Conservation (phyloP, 2,329 filamentous ascomycete genomes). For the Coniochaeta sp. region DNA sequence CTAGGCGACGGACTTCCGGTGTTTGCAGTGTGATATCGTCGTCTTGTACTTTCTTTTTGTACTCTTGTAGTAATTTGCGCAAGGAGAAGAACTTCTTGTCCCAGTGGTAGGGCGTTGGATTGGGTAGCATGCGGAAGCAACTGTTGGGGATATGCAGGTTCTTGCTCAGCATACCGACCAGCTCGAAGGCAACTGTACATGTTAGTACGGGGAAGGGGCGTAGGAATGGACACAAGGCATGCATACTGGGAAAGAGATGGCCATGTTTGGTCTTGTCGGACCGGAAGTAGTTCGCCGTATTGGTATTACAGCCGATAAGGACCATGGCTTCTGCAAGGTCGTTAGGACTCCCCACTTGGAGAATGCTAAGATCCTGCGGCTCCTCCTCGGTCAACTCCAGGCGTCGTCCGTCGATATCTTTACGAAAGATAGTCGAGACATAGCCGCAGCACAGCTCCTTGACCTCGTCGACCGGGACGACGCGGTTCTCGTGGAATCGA, state of each 20-base stretch:
- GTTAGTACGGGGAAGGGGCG: conserved; percentile 10
- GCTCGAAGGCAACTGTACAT: conserved; percentile 45
- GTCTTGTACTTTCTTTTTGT: conserved; percentile 20
- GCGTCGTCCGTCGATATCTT: conserved; percentile 29
- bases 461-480: conserved; percentile 45
- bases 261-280: conserved; percentile 26
- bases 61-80: conserved; percentile 32
- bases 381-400: conserved; percentile 31
- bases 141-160: conserved; percentile 42
- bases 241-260: conserved; percentile 44
- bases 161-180: conserved; percentile 49
- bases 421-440: conserved; percentile 46
- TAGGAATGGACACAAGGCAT: neutral
- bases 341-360: conserved; percentile 40
- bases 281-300: conserved; percentile 38
- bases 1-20: neutral
- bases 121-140: conserved; percentile 47
- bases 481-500: conserved; percentile 39
- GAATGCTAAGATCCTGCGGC: conserved; percentile 30
- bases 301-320: conserved; percentile 46
- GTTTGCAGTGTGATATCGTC: conserved; percentile 8
- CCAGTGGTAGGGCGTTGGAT: conserved; percentile 49
- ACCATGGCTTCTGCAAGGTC: conserved; percentile 47
- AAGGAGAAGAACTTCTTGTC: conserved; percentile 41
- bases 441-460: conserved; percentile 51